Evolutionary conservation across 495 filamentous ascomycete species (phyloP), one percentile per base, ranked within the genome.

Genomic region (Penicillium goetzii): DNA sequence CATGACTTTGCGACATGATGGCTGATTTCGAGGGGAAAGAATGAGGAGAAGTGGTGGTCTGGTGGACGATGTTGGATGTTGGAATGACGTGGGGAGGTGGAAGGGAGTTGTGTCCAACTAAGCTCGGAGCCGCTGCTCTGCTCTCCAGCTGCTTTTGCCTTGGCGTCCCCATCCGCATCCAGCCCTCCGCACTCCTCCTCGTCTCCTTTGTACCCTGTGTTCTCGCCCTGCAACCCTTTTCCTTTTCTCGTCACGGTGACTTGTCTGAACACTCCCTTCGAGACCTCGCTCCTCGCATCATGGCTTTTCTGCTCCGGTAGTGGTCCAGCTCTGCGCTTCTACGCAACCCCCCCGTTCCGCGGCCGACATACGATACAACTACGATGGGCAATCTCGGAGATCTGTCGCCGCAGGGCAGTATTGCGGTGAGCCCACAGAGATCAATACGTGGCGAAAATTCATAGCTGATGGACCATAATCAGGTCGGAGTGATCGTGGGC

Each of bases 401-500:
- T 76, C 78, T 97, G 74, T 94, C 93, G 74, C 89, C 92, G 68
- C 87, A 86, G 73, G 91, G 89, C 78, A 93, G 92, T 77, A 88
- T 97, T 76, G 89, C 90, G 71, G 92, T 95, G 78, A 61, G 91
- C 83, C 54, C 10, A 26, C 21, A 34, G 30, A 40, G 9, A 41
- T 32, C 17, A 7, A 23, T 12, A 5, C 32, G 32, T 19, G 19
- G 4, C 21, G 25, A 34, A 33, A 52, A 9, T 19, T 38, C 33
- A 38, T 59, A 26, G 43, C 74, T 69, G 47, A 66, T 64, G 60
- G 19, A 50, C 51, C 36, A 32, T 41, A 11, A 26, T 38, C 69
- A 96, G 91, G 83, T 99, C 70, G 95, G 95, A 65, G 91, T 98
- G 73, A 74, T 97, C 55, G 94, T 97, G 72, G 95, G 95, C 64